Evolutionary conservation across 768 basidiomycete species (phyloP), one percentile per base, ranked within the genome.

Genomic region (Cystobasidium tubakii): DNA sequence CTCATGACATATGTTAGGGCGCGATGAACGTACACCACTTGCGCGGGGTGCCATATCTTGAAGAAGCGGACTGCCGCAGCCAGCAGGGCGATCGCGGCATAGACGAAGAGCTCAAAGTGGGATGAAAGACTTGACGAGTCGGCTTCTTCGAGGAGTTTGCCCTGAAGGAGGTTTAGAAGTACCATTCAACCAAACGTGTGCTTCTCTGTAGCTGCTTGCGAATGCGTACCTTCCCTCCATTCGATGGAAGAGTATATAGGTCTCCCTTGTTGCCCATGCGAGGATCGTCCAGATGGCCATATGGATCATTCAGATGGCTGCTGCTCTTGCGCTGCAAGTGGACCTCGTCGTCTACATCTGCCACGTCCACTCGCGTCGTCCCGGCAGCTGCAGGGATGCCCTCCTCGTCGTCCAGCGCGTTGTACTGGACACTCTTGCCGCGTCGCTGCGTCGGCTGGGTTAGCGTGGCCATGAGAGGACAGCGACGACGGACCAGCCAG

Each of bases 21-120:
- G n/a, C n/a, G n/a, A n/a, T n/a, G 31, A 19, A 73, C 76, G 53
- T 31, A 79, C 79, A 80, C 80, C n/a, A 81, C 80, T 25, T 72
- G 65, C n/a, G 71, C 57, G 0, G 80, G 80, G 43, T 77, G 76
- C 75, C 77, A 73, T 73, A 81, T 81, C n/a, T 75, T 75, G 25
- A 66, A 76, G 67, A 80, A 79, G 34, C 80, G 57, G 34, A 80
- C 63, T 0, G 75, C 75, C 33, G 74, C 76, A 9, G 74, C 66
- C 1, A 73, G 33, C 13, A 60, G 19, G 23, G 75, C 55, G 23
- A 78, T 73, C 9, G 62, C 44, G 0, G 25, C 73, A 50, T 50
- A 71, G 27, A 76, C 74, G 15, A 62, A 39, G 63, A 75, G 73
- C 21, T 75, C 75, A 39, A 74, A 67, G 72, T 73, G 62, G 3